phyloP scores from a whole-genome alignment of 192 early-diverging fungal species.

The Allomyces arbusculus region DNA sequence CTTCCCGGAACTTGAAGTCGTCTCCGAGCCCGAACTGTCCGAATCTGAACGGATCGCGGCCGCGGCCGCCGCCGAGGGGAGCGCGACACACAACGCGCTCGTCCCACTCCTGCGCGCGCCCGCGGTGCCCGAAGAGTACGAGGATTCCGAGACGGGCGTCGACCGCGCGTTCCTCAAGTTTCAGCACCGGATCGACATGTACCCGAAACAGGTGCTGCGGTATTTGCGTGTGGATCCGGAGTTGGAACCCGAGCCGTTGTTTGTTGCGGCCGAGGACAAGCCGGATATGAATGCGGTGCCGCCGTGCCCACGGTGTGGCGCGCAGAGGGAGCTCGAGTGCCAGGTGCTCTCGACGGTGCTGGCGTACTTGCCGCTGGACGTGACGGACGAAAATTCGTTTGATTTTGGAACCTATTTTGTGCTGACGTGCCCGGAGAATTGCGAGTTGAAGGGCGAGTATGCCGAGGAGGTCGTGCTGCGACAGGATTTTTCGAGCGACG shows the following conservation, averaged over 20 bases:
- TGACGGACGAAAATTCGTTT: conserved; percentile 41
- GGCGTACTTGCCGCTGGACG: conserved; percentile 21
- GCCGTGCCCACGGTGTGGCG: conserved; percentile 49
- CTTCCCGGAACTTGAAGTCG: conserved; percentile 44
- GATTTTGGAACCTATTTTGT: conserved; percentile 84
- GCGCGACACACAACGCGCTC: conserved; percentile 9
- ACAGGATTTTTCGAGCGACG: conserved; percentile 70
- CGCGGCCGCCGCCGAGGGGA: conserved; percentile 12
- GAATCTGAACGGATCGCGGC: conserved; percentile 27
- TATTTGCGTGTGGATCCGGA: conserved; percentile 24
- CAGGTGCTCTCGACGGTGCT: conserved; percentile 28
- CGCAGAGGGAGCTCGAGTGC: conserved; percentile 66
- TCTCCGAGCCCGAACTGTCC: conserved; percentile 38
- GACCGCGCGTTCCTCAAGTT: conserved; percentile 79
- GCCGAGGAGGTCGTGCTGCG: conserved; percentile 44
- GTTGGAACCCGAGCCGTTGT: conserved; percentile 41
- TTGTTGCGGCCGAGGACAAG: conserved; percentile 48
- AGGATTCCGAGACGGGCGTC: conserved; percentile 64
- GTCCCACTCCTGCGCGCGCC: conserved; percentile 8
- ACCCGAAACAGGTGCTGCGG: conserved; percentile 73
- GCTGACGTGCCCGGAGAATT: conserved; percentile 70
- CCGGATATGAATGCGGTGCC: conserved; percentile 35
- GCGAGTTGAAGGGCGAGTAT: conserved; percentile 33
- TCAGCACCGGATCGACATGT: conserved; percentile 54
- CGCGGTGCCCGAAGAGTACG: conserved; percentile 21